Conservation (phyloP, 495 filamentous ascomycete species). For the Melanomma pulvis-pyrius region DNA sequence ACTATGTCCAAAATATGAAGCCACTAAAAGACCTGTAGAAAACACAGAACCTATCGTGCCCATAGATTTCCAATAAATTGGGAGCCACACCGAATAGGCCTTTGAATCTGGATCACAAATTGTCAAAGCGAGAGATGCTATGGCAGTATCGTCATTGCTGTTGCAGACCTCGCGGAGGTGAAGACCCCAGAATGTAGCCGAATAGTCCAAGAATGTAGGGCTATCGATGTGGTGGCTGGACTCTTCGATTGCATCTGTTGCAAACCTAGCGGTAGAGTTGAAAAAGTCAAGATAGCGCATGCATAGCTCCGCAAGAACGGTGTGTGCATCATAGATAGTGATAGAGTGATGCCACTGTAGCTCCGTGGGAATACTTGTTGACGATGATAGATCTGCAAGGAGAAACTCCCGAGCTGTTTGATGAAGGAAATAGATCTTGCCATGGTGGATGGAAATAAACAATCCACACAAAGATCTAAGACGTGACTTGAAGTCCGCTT, state of each 20-base stretch:
- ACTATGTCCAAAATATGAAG: conserved; percentile 19
- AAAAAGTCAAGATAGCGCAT: conserved; percentile 10
- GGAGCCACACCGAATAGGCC: conserved; percentile 3
- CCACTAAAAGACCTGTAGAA: conserved; percentile 16
- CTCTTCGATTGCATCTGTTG: not conserved
- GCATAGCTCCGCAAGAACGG: conserved; percentile 4
- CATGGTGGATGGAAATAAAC: conserved; percentile 12
- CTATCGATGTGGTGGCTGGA: not conserved
- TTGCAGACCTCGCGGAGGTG: conserved; percentile 4
- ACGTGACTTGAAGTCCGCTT: conserved; percentile 2
- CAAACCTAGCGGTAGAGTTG: not conserved
- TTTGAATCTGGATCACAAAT: not conserved
- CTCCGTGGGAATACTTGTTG: not conserved
- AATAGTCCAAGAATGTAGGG: conserved; percentile 14
- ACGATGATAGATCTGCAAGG: not conserved
- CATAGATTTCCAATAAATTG: conserved; percentile 1
- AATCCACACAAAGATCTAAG: conserved; percentile 19
- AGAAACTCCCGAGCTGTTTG: conserved; percentile 31
- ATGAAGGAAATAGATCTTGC: conserved; percentile 28
- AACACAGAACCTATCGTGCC: not conserved
- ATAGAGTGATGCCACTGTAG: conserved; percentile 1
- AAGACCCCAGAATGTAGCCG: conserved; percentile 15
- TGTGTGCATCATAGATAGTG: not conserved
- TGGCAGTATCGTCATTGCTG: conserved; percentile 1
- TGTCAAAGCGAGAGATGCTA: conserved; percentile 4